phyloP scores from a whole-genome alignment of 805 yeast genomes.

The Ogataea henricii region DNA sequence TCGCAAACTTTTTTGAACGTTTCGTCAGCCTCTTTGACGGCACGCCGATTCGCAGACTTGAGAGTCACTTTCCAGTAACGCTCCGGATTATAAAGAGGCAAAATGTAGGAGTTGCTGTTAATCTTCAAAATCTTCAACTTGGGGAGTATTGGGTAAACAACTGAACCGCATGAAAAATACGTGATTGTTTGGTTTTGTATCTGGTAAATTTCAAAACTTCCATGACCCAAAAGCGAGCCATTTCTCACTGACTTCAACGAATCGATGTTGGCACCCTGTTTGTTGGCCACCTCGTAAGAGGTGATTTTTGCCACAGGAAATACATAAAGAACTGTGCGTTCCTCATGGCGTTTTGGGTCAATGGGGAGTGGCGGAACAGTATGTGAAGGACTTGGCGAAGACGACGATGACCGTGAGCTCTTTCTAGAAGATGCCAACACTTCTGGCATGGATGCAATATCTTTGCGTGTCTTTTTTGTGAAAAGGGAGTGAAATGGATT shows the following conservation, averaged over 20 bases:
- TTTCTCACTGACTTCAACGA: slow-evolving; percentile 8
- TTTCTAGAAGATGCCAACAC: not conserved
- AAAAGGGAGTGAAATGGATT: slow-evolving; percentile 21
- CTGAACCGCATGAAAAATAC: slow-evolving; percentile 65
- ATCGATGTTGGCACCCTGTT: slow-evolving; percentile 1
- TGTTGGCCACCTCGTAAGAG: slow-evolving; percentile 16
- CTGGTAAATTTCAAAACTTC: slow-evolving; percentile 59
- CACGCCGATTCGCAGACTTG: slow-evolving; percentile 35
- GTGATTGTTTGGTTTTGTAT: slow-evolving; percentile 54
- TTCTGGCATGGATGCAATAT: slow-evolving; percentile 4
- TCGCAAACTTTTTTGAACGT: slow-evolving; percentile 23
- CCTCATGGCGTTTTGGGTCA: slow-evolving; percentile 6
- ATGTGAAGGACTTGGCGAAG: not conserved
- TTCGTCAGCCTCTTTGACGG: slow-evolving; percentile 10
- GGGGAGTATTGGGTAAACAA: slow-evolving; percentile 75
- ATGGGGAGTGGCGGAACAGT: not conserved
- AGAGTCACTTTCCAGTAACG: slow-evolving; percentile 66
- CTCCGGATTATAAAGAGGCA: slow-evolving; percentile 73
- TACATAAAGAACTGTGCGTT: slow-evolving; percentile 14
- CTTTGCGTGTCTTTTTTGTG: slow-evolving; percentile 14
- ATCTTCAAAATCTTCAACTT: slow-evolving; percentile 58
- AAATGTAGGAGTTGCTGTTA: slow-evolving; percentile 48
- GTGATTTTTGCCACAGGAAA: slow-evolving; percentile 18
- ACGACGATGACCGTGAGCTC: not conserved
- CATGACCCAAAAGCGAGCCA: slow-evolving; percentile 61